Percentiles rank a stretch among this genome's conserved stretches.
phyloP scores from a whole-genome alignment of 768 basidiomycete genomes.

The Psilocybe subaeruginosa region DNA sequence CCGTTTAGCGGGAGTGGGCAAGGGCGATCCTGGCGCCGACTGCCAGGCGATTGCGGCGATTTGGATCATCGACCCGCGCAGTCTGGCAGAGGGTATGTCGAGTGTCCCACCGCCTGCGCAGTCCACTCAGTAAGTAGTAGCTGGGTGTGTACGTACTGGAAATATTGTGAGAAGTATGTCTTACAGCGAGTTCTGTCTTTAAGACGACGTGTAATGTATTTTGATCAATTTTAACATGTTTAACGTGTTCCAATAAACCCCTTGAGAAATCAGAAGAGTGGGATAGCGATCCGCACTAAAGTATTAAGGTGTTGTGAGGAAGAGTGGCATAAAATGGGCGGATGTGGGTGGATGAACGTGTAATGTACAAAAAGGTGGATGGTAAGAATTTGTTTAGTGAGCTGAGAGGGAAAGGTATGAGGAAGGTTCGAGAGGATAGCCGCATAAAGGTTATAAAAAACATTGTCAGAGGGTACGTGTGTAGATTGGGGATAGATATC shows the following conservation, averaged over 20 bases:
- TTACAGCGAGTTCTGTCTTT: too few species aligned
- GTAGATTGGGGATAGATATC: slow-evolving; percentile 2
- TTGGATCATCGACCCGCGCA: slow-evolving; percentile 82
- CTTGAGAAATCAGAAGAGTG: background rate
- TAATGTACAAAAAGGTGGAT: background rate
- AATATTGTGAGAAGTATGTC: background rate
- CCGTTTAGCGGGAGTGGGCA: slow-evolving; percentile 29
- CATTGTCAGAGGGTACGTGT: background rate
- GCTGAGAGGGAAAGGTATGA: background rate
- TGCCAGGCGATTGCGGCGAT: slow-evolving; percentile 42
- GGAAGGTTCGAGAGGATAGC: background rate
- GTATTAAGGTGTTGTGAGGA: background rate
- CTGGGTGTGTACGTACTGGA: background rate
- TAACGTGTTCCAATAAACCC: background rate
- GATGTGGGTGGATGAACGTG: background rate
- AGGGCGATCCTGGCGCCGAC: slow-evolving; percentile 14
- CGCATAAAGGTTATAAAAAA: background rate
- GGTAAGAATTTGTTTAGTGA: background rate
- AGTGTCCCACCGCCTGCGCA: slow-evolving; percentile 7
- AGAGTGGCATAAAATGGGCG: background rate
- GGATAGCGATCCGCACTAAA: background rate
- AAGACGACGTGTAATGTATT: background rate
- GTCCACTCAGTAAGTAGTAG: background rate
- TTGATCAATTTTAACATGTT: background rate
- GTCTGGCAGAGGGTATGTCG: slow-evolving; percentile 63